A percentile compares a stretch with the other conserved stretches of the same genome.
Conservation (phyloP, 805 yeast genomes). For the Ogataea corticis region DNA sequence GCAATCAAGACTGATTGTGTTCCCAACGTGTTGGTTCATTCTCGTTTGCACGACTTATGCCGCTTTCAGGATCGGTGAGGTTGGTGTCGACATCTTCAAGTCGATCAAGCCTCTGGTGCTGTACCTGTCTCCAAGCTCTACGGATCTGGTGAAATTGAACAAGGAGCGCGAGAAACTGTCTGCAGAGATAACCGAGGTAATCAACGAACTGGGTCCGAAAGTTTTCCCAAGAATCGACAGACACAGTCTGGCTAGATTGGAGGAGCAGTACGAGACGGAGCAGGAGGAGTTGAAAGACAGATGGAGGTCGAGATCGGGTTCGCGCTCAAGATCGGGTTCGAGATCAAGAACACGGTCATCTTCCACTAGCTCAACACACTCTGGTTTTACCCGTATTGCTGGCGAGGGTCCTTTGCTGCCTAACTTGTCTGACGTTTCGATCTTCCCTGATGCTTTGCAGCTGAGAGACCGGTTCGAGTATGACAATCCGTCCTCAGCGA, state of each 20-base stretch:
- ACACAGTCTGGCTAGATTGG: conserved; percentile 19
- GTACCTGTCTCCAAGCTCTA: conserved; percentile 53
- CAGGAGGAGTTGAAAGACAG: conserved; percentile 10
- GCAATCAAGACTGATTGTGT: conserved; percentile 30
- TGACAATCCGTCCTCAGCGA: conserved; percentile 7
- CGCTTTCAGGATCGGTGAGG: conserved; percentile 87
- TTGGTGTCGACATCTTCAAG: conserved; percentile 86
- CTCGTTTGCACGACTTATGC: conserved; percentile 80
- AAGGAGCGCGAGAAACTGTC: conserved; percentile 61
- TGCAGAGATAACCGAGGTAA: conserved; percentile 73
- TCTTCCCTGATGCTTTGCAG: conserved; percentile 35
- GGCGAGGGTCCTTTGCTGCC: conserved; percentile 22
- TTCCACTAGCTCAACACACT: conserved; percentile 25
- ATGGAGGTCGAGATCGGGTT: conserved; percentile 18
- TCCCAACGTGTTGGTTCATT: conserved; percentile 55
- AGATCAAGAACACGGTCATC: conserved; percentile 17
- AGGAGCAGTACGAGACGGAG: conserved; percentile 26
- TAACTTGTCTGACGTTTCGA: conserved; percentile 34
- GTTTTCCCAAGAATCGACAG: conserved; percentile 74
- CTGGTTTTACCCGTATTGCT: conserved; percentile 28
- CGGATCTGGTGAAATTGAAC: conserved; percentile 56
- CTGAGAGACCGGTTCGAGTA: conserved; percentile 15
- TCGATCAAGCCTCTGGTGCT: conserved; percentile 76
- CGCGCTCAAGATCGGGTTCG: conserved; percentile 14
- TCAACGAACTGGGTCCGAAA: conserved; percentile 80